Percentiles rank a stretch among this genome's conserved stretches.
Evolutionary conservation across 1,284 basidiomycete species (phyloP).

Genomic region (Ganoderma multipileum): DNA sequence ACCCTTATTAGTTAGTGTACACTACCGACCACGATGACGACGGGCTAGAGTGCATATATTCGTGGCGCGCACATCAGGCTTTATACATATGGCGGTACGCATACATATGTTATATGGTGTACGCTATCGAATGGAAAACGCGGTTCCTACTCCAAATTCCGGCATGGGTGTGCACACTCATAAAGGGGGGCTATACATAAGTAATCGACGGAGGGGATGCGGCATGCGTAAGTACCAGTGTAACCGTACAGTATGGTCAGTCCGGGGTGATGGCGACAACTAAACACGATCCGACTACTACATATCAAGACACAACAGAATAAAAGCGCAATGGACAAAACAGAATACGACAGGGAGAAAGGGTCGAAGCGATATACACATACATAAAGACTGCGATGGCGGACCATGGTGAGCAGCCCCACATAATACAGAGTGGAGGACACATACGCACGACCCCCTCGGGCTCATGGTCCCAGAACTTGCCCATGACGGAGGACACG

Average conservation of each 20-base stretch:
- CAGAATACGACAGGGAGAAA: background rate
- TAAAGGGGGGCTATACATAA: background rate
- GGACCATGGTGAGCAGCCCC: background rate
- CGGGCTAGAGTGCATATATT: conserved; percentile 37
- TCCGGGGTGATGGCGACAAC: background rate
- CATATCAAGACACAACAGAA: conserved; percentile 6
- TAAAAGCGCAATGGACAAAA: background rate
- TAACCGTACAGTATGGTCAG: conserved; percentile 9
- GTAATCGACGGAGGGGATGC: background rate
- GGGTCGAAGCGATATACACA: background rate
- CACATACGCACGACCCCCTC: background rate
- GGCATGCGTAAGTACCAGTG: conserved; percentile 5
- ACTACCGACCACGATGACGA: conserved; percentile 31
- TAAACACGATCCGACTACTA: background rate
- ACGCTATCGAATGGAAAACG: conserved; percentile 17
- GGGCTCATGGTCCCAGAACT: conserved; percentile 39
- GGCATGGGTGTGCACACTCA: conserved; percentile 1
- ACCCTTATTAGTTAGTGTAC: conserved; percentile 24
- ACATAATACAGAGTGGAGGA: conserved; percentile 14
- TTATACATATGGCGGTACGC: conserved; percentile 10
- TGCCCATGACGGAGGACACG: conserved; percentile 55
- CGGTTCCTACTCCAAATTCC: conserved; percentile 1
- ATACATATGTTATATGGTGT: conserved; percentile 18
- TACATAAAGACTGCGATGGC: background rate
- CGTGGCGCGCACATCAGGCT: conserved; percentile 9